Evolutionary conservation across 2,329 filamentous ascomycete genomes (phyloP), one percentile per base, ranked within the genome.

Genomic region (Paramyrothecium sp.): DNA sequence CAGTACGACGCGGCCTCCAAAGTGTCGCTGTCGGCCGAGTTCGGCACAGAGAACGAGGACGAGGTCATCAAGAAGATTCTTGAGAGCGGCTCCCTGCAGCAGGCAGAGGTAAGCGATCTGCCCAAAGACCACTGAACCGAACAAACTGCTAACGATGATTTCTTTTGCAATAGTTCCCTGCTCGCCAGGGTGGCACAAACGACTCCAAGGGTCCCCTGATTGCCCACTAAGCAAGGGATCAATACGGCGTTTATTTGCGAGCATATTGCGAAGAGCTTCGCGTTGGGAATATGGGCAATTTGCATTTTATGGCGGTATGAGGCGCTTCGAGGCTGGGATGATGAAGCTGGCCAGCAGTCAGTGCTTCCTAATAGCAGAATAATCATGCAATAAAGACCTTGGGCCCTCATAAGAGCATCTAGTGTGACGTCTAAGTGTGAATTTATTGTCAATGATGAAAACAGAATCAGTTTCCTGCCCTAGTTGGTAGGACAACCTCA

Each of bases 41-140:
- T 99, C 66, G 92, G 91, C 65, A 94, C 91, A 16, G 77, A 81
- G 65, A 81, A 87, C 55, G 88, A 92, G 22, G 93, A 97, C 8
- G 90, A 94, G 1, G 88, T 89, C 58, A 89, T 98, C 69, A 85
- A 85, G 76, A 79, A 86, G 76, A 97, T 99, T 61, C 79, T 98
- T 47, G 83, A 91, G 77, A 85, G 85, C 71, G 94, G 94, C 21
- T 80, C 80, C 17, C 72, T 89, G 56, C 89, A 95, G 75, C 82
- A 85, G 67, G 63, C 75, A 19, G 76, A 82, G 75, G 83, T 85
- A 64, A 71, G 75, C 23, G 7, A n/a, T 11, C 30, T 3, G 3
- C 46, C 23, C 22, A 44, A 19, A 21, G 8, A 34, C 20, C 22
- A 13, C 2, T 34, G 2, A 13, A 16, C 17, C 19, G n/a, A 13